Percentiles rank a stretch among this genome's conserved stretches.
Evolutionary conservation across 768 basidiomycete species (phyloP).

Genomic region (Pleurotus ostreatus): DNA sequence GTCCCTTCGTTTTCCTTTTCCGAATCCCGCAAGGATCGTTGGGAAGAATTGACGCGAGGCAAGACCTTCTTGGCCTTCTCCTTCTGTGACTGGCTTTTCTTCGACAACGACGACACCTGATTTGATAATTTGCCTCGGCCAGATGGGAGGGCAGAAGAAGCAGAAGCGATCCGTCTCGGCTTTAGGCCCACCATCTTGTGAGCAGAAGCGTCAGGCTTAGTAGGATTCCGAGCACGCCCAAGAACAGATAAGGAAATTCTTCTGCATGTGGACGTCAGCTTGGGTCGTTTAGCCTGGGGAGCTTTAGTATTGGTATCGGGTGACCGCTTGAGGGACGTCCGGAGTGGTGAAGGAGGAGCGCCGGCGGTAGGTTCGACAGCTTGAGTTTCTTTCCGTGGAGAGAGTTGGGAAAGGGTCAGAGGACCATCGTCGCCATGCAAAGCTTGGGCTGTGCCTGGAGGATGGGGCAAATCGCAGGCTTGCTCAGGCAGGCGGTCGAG

Average conservation of each 20-base stretch:
- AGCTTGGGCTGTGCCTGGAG: conserved; percentile 5
- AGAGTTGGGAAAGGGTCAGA: conserved; percentile 49
- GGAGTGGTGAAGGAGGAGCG: neutral
- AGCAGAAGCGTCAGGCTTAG: neutral
- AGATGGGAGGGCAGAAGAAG: neutral
- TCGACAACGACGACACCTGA: neutral
- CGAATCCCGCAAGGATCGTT: neutral
- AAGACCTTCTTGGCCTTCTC: neutral
- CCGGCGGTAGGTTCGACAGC: neutral
- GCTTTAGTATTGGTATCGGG: neutral
- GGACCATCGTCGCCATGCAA: conserved; percentile 13
- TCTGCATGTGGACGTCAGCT: neutral
- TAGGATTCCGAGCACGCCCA: neutral
- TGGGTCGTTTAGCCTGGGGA: neutral
- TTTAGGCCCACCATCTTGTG: neutral
- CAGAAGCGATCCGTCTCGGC: neutral
- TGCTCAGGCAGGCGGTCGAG: neutral
- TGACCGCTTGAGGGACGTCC: neutral
- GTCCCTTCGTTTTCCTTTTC: neutral
- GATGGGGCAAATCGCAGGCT: conserved; percentile 9
- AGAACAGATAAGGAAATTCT: neutral
- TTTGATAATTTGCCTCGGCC: neutral
- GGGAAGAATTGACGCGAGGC: neutral
- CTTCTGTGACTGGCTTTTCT: too few relatives aligned
- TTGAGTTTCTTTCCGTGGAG: conserved; percentile 28